Percentiles rank a stretch among this genome's conserved stretches.
These are phyloP conservation scores for Colletotrichum tabaci DNA, from an alignment of 2,329 filamentous ascomycete genomes.

Conservation along the genomic window DNA sequence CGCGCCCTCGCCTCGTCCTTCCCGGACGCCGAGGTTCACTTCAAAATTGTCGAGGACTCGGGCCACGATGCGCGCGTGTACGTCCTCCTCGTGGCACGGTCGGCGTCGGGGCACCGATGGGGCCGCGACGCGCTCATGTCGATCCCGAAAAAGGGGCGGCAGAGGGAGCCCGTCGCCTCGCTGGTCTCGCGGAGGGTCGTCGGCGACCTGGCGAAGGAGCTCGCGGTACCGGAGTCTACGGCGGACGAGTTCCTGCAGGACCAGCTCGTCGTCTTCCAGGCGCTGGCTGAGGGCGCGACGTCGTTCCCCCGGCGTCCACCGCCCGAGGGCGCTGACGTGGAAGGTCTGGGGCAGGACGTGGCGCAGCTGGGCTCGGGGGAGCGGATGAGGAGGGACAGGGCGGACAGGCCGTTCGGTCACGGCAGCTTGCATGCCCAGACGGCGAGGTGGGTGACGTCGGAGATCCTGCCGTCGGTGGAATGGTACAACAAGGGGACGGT, in stretches of 20 bases:
- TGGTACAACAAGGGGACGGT: conserved; percentile 68
- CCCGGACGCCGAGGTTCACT: conserved; percentile 59
- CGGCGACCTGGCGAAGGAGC: conserved; percentile 57
- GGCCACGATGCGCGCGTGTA: conserved; percentile 67
- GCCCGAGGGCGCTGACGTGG: conserved; percentile 26
- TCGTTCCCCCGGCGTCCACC: conserved; percentile 56
- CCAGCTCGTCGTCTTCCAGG: conserved; percentile 73
- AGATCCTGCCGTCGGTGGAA: conserved; percentile 63
- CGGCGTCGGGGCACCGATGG: conserved; percentile 59
- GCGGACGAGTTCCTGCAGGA: conserved; percentile 74
- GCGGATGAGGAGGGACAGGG: conserved; percentile 60
- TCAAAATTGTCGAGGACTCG: conserved; percentile 67
- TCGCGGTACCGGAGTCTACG: conserved; percentile 52
- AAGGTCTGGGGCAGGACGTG: conserved; percentile 49
- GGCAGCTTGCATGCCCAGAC: conserved; percentile 71
- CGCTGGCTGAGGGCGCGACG: conserved; percentile 67
- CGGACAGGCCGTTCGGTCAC: conserved; percentile 67
- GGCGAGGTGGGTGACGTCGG: conserved; percentile 71
- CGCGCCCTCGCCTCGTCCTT: conserved; percentile 59
- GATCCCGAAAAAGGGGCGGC: conserved; percentile 57
- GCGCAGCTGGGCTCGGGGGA: conserved; percentile 48
- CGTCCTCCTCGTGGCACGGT: conserved; percentile 70
- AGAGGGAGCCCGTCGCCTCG: conserved; percentile 51
- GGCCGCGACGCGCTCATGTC: conserved; percentile 62
- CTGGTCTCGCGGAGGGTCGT: conserved; percentile 63